Percentiles rank a stretch among this genome's conserved stretches.
Evolutionary conservation across 1,139 yeast genomes (phyloP).

Genomic region (Pichia sp.): DNA sequence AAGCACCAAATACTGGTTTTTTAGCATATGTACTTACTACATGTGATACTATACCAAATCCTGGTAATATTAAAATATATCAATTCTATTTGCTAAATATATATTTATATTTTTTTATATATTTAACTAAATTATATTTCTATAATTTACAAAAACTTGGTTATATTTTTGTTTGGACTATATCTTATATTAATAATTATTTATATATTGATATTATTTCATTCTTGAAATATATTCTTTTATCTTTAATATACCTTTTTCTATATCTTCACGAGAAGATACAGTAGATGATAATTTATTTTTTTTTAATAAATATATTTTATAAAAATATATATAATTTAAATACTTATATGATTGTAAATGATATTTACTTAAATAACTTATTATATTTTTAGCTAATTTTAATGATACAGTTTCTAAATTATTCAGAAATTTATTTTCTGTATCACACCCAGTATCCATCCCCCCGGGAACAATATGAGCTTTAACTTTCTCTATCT

Average conservation of each 20-base stretch:
- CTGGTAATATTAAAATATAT: constrained; percentile 10
- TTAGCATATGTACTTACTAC: constrained; percentile 19
- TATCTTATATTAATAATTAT: constrained; percentile 6
- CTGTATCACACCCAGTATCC: not conserved
- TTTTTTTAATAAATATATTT: constrained; percentile 5
- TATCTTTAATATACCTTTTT: not conserved
- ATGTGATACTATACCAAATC: constrained; percentile 22
- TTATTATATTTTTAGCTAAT: constrained; percentile 4
- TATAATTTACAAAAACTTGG: constrained; percentile 18
- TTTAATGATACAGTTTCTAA: constrained; percentile 3
- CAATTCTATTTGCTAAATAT: not conserved
- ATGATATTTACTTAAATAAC: constrained; percentile 4
- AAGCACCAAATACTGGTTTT: constrained; percentile 24
- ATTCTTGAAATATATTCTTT: constrained; percentile 1
- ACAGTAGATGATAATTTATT: constrained; percentile 1
- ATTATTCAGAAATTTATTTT: constrained; percentile 1
- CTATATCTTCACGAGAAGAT: not conserved
- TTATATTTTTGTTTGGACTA: constrained; percentile 19
- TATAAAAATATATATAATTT: constrained; percentile 6
- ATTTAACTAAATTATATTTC: constrained; percentile 2
- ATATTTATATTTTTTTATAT: constrained; percentile 12
- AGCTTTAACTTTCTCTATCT: not conserved
- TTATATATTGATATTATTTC: not conserved
- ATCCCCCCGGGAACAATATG: not conserved
- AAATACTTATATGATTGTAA: constrained; percentile 6